A percentile compares a stretch with the other conserved stretches of the same genome.
Evolutionary conservation across 2,329 filamentous ascomycete genomes (phyloP).

Genomic region (Aquanectria penicillioides): DNA sequence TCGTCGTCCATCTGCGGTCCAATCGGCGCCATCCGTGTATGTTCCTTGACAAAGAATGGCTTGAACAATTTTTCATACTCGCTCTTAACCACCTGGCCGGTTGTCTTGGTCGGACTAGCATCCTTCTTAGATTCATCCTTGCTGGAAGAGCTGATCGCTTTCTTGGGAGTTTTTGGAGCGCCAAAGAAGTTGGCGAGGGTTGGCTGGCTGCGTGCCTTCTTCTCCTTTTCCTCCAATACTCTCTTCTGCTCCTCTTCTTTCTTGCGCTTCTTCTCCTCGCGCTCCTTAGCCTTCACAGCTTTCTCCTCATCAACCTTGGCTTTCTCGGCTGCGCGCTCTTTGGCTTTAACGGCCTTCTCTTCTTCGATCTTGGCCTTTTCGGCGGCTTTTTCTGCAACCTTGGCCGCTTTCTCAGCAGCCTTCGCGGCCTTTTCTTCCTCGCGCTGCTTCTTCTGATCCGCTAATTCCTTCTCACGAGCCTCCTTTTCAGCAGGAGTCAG

Average conservation of each 20-base stretch:
- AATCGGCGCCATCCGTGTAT: slow-evolving; percentile 75
- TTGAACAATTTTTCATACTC: slow-evolving; percentile 79
- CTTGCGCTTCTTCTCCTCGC: slow-evolving; percentile 55
- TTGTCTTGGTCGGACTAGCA: slow-evolving; percentile 27
- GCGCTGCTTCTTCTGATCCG: slow-evolving; percentile 51
- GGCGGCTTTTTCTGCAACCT: slow-evolving; percentile 46
- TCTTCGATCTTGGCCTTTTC: slow-evolving; percentile 52
- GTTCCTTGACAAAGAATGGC: slow-evolving; percentile 80
- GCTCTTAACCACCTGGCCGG: slow-evolving; percentile 44
- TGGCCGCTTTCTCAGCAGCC: slow-evolving; percentile 44
- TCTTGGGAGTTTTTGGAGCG: slow-evolving; percentile 52
- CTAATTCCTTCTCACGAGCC: slow-evolving; percentile 50
- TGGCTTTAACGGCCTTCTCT: slow-evolving; percentile 45
- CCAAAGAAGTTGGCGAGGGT: slow-evolving; percentile 60
- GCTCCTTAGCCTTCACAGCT: slow-evolving; percentile 48
- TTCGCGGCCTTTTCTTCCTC: slow-evolving; percentile 42
- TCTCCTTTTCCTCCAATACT: slow-evolving; percentile 56
- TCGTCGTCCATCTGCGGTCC: slow-evolving; percentile 68
- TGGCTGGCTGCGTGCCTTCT: slow-evolving; percentile 59
- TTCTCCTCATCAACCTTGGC: slow-evolving; percentile 54
- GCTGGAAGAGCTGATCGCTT: slow-evolving; percentile 46
- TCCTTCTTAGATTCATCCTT: slow-evolving; percentile 45
- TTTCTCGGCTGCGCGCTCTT: slow-evolving; percentile 49
- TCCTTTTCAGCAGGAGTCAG: slow-evolving; percentile 54
- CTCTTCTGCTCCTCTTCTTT: slow-evolving; percentile 59